Evolutionary conservation across 495 filamentous ascomycete genomes (phyloP), one percentile per base, ranked within the genome.

Genomic region (Extremus antarcticus): DNA sequence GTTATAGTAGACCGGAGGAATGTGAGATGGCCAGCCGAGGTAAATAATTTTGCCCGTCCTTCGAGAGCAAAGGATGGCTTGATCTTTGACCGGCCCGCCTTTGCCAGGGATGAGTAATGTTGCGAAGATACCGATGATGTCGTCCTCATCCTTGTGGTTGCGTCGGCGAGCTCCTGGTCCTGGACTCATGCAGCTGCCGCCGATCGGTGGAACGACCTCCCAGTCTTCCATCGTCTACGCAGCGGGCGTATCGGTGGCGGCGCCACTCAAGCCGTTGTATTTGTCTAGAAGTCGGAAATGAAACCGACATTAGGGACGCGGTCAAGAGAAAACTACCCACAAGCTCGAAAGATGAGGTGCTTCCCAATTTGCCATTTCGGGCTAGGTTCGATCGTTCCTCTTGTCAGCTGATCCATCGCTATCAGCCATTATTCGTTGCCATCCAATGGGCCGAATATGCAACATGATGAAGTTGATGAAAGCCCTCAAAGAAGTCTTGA

Each of bases 71-170:
- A 63, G 22, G 23, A 63, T 53, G 43, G 43, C 52, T 22, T 50
- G 48, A 32, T 63, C 39, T 25, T 41, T 46, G 41, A 56, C 48
- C 10, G 61, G 61, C 11, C 54, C 32, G 29, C 61, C 61, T 20
- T 22, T 20, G 43, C 61, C 61, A 16, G 61, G 61, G 32, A 63
- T 57, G 9, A 63, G 50, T 10, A 57, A 25, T 7, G 21, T 7
- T 7, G 46, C 46, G 46, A 48, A 25, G 46, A 48, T 23, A 17
- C 46, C 46, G 8, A 21, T 48, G 46, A 17, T 25, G 10, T 48
- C 11, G 20, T 48, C 11, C 17, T 45, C 41, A 17, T 45, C n/a
- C 19, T n/a, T 17, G 41, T 45, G 15, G 8, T 45, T 7, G n/a
- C 35, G 35, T n/a, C 7, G 4, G 41, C 17, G 41, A 7, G 4